Evolutionary conservation across 148 eudicot species (phyloP).

Genomic region (Vaccinium vitisidaea): DNA sequence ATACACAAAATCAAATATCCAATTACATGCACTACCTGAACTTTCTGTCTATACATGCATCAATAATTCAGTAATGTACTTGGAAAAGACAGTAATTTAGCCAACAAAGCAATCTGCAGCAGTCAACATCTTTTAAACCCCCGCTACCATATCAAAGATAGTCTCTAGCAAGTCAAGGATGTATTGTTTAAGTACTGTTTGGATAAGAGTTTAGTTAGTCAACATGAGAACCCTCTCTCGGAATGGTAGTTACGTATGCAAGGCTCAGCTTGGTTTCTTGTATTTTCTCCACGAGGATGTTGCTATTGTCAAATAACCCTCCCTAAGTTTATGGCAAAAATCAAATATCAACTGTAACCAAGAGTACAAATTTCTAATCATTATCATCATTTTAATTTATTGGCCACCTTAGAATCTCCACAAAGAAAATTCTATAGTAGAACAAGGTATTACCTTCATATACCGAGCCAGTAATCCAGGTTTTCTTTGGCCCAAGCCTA

Average conservation of each 20-base stretch:
- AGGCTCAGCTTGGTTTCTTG: background rate
- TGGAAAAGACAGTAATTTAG: background rate
- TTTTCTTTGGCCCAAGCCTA: slow-evolving; percentile 57
- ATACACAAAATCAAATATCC: background rate
- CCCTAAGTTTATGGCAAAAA: background rate
- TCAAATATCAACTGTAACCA: slow-evolving; percentile 4
- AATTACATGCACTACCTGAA: background rate
- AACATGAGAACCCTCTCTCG: background rate
- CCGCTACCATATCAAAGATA: background rate
- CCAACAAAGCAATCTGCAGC: background rate
- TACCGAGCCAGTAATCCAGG: slow-evolving; percentile 79
- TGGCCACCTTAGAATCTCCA: background rate
- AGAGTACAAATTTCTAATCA: background rate
- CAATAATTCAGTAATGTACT: background rate
- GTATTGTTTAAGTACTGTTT: no score
- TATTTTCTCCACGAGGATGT: background rate
- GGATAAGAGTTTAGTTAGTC: background rate
- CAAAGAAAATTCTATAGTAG: background rate
- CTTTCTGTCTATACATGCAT: background rate
- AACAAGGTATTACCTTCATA: slow-evolving; percentile 70
- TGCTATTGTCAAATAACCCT: background rate
- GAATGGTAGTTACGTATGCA: background rate
- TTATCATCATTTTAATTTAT: background rate
- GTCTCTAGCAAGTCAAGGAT: background rate
- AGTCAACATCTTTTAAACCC: background rate